Conservation (phyloP, 2,329 filamentous ascomycete species). For the Raffaelea ambrosiae region DNA sequence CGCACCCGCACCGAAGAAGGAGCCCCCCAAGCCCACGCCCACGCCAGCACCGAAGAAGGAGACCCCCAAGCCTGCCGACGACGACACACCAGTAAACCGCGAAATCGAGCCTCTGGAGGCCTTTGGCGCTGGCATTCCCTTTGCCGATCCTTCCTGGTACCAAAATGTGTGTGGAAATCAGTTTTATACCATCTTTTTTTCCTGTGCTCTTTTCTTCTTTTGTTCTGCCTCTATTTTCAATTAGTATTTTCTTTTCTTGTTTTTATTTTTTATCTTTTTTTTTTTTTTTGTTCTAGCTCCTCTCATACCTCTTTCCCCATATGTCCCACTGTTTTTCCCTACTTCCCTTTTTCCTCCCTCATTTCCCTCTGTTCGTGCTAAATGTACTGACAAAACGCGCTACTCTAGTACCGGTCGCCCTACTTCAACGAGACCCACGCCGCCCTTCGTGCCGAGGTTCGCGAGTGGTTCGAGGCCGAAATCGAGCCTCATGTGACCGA, state of each 20-base stretch:
- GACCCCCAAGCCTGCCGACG: constrained; percentile 15
- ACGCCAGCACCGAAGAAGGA: constrained; percentile 23
- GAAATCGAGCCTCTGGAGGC: constrained; percentile 63
- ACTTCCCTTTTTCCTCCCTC: background rate
- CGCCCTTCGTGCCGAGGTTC: constrained; percentile 81
- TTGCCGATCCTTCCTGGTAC: constrained; percentile 90
- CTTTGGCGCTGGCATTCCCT: constrained; percentile 81
- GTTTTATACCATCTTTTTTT: too few relatives aligned
- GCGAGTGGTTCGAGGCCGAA: constrained; percentile 82
- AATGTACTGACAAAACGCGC: background rate
- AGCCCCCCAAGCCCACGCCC: constrained; percentile 19
- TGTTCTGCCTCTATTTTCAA: too few relatives aligned
- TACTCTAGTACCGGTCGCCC: constrained; percentile 76
- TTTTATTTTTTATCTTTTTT: background rate
- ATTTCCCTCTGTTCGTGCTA: background rate
- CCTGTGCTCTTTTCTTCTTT: background rate
- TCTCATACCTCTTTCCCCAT: too few relatives aligned
- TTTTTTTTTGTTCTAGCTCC: constrained; percentile 5
- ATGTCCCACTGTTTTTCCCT: background rate
- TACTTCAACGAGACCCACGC: constrained; percentile 95
- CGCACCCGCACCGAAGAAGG: constrained; percentile 37
- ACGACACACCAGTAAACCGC: constrained; percentile 35
- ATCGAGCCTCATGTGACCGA: constrained; percentile 89
- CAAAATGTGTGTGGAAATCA: constrained; percentile 79
- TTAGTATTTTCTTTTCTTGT: background rate